Evolutionary conservation across 1,139 yeast species (phyloP).

Genomic region (Geotrichum fermentans): DNA sequence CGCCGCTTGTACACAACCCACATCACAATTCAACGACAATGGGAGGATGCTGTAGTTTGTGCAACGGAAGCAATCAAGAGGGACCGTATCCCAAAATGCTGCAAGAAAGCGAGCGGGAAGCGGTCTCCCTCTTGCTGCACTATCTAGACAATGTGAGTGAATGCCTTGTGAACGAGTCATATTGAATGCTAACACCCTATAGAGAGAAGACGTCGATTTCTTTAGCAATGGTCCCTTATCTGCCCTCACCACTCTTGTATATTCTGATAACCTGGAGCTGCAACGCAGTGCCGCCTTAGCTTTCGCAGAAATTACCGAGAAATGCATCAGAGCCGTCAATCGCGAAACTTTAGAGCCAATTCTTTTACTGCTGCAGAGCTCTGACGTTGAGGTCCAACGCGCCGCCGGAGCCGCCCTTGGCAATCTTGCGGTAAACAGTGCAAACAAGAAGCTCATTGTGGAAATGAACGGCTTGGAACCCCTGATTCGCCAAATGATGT

Average conservation of each 20-base stretch:
- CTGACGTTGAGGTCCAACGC: slow-evolving; percentile 91
- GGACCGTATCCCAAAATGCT: slow-evolving; percentile 72
- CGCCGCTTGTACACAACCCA: no score
- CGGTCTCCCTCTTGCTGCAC: slow-evolving; percentile 82
- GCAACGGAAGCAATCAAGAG: slow-evolving; percentile 35
- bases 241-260: slow-evolving; percentile 87
- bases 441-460: slow-evolving; percentile 85
- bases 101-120: slow-evolving; percentile 97
- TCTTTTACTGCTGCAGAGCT: slow-evolving; percentile 73
- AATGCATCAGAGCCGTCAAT: slow-evolving; percentile 72
- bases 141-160: slow-evolving; percentile 70
- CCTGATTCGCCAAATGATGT: slow-evolving; percentile 93
- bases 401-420: slow-evolving; percentile 99
- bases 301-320: slow-evolving; percentile 96
- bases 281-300: slow-evolving; percentile 98
- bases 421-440: slow-evolving; percentile 92
- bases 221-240: slow-evolving; percentile 69
- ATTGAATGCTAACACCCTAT: neutral
- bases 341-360: slow-evolving; percentile 92
- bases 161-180: no score
- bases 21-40: slow-evolving; percentile 19
- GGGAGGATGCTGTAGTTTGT: slow-evolving; percentile 28
- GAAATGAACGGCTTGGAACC: slow-evolving; percentile 98
- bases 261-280: slow-evolving; percentile 88
- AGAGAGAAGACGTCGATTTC: slow-evolving; percentile 75